These are phyloP conservation scores for Fusarium devonianum DNA, from an alignment of 2,329 filamentous ascomycete species.

Conservation along the genomic window DNA sequence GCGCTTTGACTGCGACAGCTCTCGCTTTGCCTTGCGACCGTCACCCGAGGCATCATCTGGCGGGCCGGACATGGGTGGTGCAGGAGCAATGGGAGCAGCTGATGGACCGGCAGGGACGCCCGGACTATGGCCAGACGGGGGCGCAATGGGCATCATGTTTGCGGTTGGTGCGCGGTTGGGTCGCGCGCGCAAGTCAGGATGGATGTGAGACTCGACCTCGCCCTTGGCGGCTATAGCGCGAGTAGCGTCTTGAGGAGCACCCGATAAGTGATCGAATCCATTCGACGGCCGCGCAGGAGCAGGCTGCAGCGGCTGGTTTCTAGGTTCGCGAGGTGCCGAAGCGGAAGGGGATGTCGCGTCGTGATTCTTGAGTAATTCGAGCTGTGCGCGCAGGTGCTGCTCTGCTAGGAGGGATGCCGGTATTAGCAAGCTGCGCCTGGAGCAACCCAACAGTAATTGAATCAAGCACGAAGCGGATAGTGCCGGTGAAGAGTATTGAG, in stretches of 20 bases:
- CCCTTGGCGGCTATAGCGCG: constrained; percentile 46
- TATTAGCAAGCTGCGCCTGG: constrained; percentile 36
- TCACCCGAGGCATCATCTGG: constrained; percentile 50
- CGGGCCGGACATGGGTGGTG: constrained; percentile 40
- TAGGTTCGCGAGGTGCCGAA: constrained; percentile 43
- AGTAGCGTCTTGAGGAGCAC: constrained; percentile 46
- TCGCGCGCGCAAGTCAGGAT: constrained; percentile 55
- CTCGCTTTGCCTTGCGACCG: constrained; percentile 82
- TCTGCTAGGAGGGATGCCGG: constrained; percentile 41
- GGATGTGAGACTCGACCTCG: constrained; percentile 56
- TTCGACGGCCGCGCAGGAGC: constrained; percentile 48
- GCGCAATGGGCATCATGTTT: constrained; percentile 50
- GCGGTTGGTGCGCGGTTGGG: constrained; percentile 41
- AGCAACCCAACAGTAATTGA: constrained; percentile 32
- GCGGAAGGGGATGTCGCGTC: constrained; percentile 46
- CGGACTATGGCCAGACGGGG: constrained; percentile 45
- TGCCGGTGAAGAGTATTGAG: constrained; percentile 16
- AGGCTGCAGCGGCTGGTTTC: constrained; percentile 42
- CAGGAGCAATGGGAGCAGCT: constrained; percentile 43
- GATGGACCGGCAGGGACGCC: constrained; percentile 41
- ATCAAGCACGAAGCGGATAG: constrained; percentile 15
- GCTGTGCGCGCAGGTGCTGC: constrained; percentile 54
- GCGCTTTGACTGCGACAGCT: constrained; percentile 93
- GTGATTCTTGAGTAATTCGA: constrained; percentile 54
- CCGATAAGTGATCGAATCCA: constrained; percentile 55